A percentile compares a stretch with the other conserved stretches of the same genome.
These are phyloP conservation scores for Malus hybrid DNA, from an alignment of 331 rosid species.

Conservation along the genomic window DNA sequence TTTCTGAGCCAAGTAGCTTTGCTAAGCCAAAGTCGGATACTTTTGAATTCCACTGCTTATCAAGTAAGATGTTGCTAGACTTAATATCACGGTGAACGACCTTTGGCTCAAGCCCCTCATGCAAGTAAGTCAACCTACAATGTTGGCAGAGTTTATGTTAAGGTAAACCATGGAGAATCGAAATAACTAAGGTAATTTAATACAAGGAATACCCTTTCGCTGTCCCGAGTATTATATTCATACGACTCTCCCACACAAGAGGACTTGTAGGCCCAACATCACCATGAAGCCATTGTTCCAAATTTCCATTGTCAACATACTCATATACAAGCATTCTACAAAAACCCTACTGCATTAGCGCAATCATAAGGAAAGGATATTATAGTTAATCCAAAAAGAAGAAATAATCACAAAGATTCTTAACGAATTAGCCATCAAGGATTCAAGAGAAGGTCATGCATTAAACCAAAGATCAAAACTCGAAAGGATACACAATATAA, in stretches of 20 bases:
- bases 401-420: background rate
- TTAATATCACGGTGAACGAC: conserved; percentile 68
- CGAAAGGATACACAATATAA: background rate
- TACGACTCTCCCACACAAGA: conserved; percentile 58
- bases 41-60: conserved; percentile 61
- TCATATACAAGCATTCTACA: conserved; percentile 50
- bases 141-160: background rate
- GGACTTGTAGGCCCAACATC: conserved; percentile 51
- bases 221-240: conserved; percentile 60
- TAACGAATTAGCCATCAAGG: background rate
- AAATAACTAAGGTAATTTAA: background rate
- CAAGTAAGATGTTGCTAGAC: conserved; percentile 65
- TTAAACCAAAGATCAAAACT: background rate
- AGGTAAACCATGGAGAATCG: background rate
- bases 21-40: conserved; percentile 73
- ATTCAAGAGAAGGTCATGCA: background rate
- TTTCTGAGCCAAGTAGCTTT: conserved; percentile 61
- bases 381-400: background rate
- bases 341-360: background rate
- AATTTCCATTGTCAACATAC: conserved; percentile 36
- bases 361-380: background rate
- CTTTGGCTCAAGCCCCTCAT: conserved; percentile 66
- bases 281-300: conserved; percentile 74
- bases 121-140: conserved; percentile 54
- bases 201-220: conserved; percentile 49